Evolutionary conservation across 345 rosid genomes (phyloP).

Genomic region (Physaria fendleri): DNA sequence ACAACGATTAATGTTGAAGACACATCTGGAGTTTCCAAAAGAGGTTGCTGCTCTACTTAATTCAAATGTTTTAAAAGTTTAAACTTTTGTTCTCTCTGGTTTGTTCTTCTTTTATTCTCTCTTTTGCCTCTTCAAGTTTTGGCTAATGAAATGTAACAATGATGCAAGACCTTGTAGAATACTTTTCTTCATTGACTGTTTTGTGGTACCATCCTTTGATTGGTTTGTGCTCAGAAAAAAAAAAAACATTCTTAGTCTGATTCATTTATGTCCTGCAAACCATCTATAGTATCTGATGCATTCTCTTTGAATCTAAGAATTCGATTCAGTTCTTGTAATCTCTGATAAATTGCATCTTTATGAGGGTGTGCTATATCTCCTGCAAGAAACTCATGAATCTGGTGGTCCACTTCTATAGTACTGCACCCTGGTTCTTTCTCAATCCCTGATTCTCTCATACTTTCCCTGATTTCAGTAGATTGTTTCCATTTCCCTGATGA

Average conservation of each 20-base stretch:
- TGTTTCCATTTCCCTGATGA: slow-evolving; percentile 56
- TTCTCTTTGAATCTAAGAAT: slow-evolving; percentile 33
- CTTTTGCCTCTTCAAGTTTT: slow-evolving; percentile 11
- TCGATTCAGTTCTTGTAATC: slow-evolving; percentile 44
- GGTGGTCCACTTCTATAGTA: slow-evolving; percentile 45
- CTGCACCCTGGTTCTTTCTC: slow-evolving; percentile 67
- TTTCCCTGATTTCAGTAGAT: slow-evolving; percentile 39
- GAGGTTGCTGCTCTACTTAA: slow-evolving; percentile 53
- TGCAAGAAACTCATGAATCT: slow-evolving; percentile 50
- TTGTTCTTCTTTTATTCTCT: not conserved
- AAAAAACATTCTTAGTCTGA: too few relatives aligned
- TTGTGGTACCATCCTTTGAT: too few relatives aligned
- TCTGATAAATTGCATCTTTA: slow-evolving; percentile 45
- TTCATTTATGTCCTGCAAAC: slow-evolving; percentile 35
- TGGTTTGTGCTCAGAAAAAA: too few relatives aligned
- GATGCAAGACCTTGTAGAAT: slow-evolving; percentile 24
- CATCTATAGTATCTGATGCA: slow-evolving; percentile 30
- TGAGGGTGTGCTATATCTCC: slow-evolving; percentile 50
- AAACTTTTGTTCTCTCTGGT: not conserved
- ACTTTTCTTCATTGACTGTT: slow-evolving; percentile 17
- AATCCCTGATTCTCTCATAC: slow-evolving; percentile 50
- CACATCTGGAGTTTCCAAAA: slow-evolving; percentile 38
- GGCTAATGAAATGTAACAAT: slow-evolving; percentile 21
- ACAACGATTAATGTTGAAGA: slow-evolving; percentile 58
- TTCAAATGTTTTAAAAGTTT: not conserved